Evolutionary conservation across 176 grass and related monocot genomes (phyloP), one percentile per base, ranked within the genome.

Genomic region (Ananas comosus): DNA sequence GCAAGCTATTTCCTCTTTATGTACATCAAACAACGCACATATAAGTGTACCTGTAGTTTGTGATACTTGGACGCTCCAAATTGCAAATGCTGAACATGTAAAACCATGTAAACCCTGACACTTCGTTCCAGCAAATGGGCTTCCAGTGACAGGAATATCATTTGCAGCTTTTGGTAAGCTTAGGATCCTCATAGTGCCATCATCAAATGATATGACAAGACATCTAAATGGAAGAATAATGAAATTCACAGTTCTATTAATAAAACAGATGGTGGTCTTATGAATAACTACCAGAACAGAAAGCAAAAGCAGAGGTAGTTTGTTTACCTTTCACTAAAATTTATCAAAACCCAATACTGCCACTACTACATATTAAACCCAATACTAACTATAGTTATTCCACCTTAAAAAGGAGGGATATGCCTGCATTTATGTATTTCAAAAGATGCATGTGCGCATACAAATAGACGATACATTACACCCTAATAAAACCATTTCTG

Each of bases 31-130:
- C 16, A 14, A 59, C 11, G 19, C 19, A 59, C n/a, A 21, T 17
- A 59, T 9, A 76, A 80, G 70, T 19, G 57, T 73, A 97, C 94
- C 94, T 85, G 84, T 82, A 85, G 57, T 73, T 77, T 74, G 81
- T 81, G 89, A 92, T 48, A 83, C 68, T 70, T 92, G 89, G 66
- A 88, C 65, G 74, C 85, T 88, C 94, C 94, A 97, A 61, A 97
- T 90, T 78, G 88, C 81, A 83, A 90, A 85, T 57, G 85, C 63
- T 67, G 89, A 92, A 78, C 88, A 85, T 21, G 81, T 71, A 73
- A 83, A 97, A 64, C 51, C 83, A 69, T 66, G 83, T 82, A 97
- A 70, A 57, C 86, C 88, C 77, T 90, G 83, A 77, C 68, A 77
- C 73, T 97, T 91, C 52, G 77, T 69, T 76, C 77, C 81, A 50